These are phyloP conservation scores for Fusarium keratoplasticum DNA, from an alignment of 2,329 filamentous ascomycete genomes.

Conservation along the genomic window DNA sequence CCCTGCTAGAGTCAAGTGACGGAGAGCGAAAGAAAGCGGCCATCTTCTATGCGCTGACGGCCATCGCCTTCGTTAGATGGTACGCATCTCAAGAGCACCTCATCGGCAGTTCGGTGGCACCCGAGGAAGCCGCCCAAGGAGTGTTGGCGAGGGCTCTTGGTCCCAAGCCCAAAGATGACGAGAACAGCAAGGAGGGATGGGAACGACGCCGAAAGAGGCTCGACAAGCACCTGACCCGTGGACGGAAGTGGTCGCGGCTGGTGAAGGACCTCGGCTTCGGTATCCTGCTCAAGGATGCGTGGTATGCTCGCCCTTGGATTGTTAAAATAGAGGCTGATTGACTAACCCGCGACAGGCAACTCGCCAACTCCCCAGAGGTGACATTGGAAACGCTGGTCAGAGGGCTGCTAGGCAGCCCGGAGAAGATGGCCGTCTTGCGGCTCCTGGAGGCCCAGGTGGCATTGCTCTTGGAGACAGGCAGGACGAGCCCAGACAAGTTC, in stretches of 20 bases:
- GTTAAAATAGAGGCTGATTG: neutral
- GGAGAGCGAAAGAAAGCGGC: neutral
- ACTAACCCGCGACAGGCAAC: neutral
- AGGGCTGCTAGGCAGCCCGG: neutral
- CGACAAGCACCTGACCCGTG: slow-evolving; percentile 1
- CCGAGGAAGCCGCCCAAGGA: neutral
- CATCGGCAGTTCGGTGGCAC: neutral
- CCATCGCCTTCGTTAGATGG: neutral
- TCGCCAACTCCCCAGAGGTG: neutral
- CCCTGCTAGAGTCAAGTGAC: neutral
- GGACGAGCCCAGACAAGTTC: neutral
- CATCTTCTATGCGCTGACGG: neutral
- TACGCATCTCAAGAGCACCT: neutral
- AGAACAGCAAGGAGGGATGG: neutral
- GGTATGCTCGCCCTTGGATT: neutral
- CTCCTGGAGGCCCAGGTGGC: neutral
- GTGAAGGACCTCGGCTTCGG: neutral
- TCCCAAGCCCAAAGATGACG: slow-evolving; percentile 1
- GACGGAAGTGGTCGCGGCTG: slow-evolving; percentile 13
- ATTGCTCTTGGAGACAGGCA: neutral
- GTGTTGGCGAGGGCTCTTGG: neutral
- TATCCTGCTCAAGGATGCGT: neutral
- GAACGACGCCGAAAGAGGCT: slow-evolving; percentile 5
- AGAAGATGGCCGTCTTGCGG: neutral
- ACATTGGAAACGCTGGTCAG: neutral